Percentiles rank a stretch among this genome's conserved stretches.
phyloP scores from a whole-genome alignment of 2,329 filamentous ascomycete genomes.

The Aspergillus spinulosporus region DNA sequence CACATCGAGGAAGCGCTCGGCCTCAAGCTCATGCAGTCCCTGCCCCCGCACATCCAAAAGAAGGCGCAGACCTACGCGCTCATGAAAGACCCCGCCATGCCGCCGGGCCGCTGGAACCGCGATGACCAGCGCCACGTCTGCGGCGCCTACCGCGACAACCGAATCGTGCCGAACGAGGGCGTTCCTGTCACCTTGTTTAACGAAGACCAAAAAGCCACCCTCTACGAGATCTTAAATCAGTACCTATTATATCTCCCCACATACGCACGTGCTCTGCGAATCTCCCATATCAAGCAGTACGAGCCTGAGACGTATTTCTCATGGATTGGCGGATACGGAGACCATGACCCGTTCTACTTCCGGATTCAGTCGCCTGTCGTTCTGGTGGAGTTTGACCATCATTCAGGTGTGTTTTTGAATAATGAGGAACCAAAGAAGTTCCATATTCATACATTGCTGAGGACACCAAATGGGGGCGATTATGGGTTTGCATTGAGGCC shows the following conservation, averaged over 20 bases:
- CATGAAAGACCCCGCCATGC: neutral
- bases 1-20: neutral
- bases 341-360: slow-evolving; percentile 74
- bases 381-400: slow-evolving; percentile 75
- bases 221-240: slow-evolving; percentile 62
- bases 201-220: slow-evolving; percentile 51
- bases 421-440: slow-evolving; percentile 74
- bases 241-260: slow-evolving; percentile 69
- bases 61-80: neutral
- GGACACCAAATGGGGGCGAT: slow-evolving; percentile 73
- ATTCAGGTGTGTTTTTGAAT: slow-evolving; percentile 73
- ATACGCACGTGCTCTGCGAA: slow-evolving; percentile 54
- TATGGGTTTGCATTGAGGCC: slow-evolving; percentile 62
- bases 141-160: slow-evolving; percentile 76
- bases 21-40: neutral
- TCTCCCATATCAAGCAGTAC: slow-evolving; percentile 56
- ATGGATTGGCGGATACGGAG: slow-evolving; percentile 70
- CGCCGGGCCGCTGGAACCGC: slow-evolving; percentile 2
- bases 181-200: slow-evolving; percentile 52
- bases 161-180: slow-evolving; percentile 73
- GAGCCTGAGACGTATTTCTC: slow-evolving; percentile 74
- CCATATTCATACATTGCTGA: slow-evolving; percentile 72
- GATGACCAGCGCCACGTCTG: slow-evolving; percentile 61
- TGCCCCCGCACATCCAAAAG: neutral
- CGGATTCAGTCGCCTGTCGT: slow-evolving; percentile 74